phyloP scores from a whole-genome alignment of 169 alveolate species.

The Besnoitia besnoiti region DNA sequence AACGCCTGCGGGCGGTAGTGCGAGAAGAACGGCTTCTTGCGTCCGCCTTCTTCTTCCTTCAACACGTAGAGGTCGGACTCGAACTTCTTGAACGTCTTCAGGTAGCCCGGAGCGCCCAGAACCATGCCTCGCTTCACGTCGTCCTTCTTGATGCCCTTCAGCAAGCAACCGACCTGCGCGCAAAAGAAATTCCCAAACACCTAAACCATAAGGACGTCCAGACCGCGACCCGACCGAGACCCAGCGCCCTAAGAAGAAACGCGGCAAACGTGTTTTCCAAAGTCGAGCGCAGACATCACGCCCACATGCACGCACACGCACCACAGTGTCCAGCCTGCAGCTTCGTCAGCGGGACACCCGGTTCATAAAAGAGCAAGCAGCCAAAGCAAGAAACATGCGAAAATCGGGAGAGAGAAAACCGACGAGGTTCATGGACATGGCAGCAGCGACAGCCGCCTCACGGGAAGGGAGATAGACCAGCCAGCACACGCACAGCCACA shows the following conservation, averaged over 20 bases:
- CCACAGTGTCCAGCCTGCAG: not conserved
- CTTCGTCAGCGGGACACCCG: not conserved
- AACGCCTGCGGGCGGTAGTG: slow-evolving; percentile 95
- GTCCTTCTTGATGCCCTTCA: slow-evolving; percentile 86
- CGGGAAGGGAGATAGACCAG: too few species aligned
- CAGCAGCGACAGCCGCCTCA: too few species aligned
- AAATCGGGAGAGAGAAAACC: not conserved
- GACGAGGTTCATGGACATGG: not conserved
- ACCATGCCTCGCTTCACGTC: slow-evolving; percentile 86
- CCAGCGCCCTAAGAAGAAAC: too few species aligned
- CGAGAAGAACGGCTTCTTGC: slow-evolving; percentile 93
- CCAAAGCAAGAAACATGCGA: not conserved
- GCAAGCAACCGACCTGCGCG: slow-evolving; percentile 86
- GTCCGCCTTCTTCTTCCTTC: slow-evolving; percentile 95
- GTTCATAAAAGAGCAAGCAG: not conserved
- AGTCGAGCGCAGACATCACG: too few species aligned
- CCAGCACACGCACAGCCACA: too few species aligned
- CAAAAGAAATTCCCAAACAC: not conserved
- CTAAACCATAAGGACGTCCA: too few species aligned
- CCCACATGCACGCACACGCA: not conserved
- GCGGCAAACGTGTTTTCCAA: too few species aligned
- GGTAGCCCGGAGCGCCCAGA: slow-evolving; percentile 85
- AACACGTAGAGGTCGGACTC: slow-evolving; percentile 89
- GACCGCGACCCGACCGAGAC: too few species aligned
- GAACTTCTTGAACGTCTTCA: slow-evolving; percentile 83